Conservation (phyloP, 352 stramenopile species). For the Poterioochromonas sp. region DNA sequence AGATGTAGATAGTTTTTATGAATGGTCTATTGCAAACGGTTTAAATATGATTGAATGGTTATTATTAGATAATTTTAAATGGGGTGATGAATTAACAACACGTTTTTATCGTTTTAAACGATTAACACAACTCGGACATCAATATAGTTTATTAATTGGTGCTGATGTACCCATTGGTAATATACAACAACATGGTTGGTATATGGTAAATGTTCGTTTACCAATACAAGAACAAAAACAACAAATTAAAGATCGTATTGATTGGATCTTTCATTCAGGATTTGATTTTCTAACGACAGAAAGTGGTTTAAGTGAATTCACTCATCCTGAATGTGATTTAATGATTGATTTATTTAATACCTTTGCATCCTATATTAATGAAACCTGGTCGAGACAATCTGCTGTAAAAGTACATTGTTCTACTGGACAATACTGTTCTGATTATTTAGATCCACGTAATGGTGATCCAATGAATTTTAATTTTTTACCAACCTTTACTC, state of each 20-base stretch:
- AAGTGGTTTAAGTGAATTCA: conserved; percentile 46
- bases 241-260: conserved; percentile 35
- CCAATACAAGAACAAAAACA: conserved; percentile 31
- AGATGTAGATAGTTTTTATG: conserved; percentile 40
- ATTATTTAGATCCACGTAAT: conserved; percentile 30
- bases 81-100: conserved; percentile 30
- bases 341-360: conserved; percentile 43
- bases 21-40: conserved; percentile 42
- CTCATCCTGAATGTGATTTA: conserved; percentile 39
- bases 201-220: conserved; percentile 37
- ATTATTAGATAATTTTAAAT: conserved; percentile 38
- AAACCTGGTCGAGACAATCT: conserved; percentile 33
- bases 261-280: conserved; percentile 41
- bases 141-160: conserved; percentile 41
- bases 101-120: conserved; percentile 33
- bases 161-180: conserved; percentile 43
- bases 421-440: conserved; percentile 18
- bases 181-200: conserved; percentile 45
- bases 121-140: conserved; percentile 39
- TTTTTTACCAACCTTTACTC: conserved; percentile 43
- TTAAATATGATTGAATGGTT: conserved; percentile 45
- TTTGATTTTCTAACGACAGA: conserved; percentile 49
- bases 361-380: conserved; percentile 39
- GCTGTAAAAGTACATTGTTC: conserved; percentile 43
- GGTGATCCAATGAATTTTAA: conserved; percentile 46